Conservation (phyloP, 768 basidiomycete genomes). For the Porpolomopsis calyptriformis region DNA sequence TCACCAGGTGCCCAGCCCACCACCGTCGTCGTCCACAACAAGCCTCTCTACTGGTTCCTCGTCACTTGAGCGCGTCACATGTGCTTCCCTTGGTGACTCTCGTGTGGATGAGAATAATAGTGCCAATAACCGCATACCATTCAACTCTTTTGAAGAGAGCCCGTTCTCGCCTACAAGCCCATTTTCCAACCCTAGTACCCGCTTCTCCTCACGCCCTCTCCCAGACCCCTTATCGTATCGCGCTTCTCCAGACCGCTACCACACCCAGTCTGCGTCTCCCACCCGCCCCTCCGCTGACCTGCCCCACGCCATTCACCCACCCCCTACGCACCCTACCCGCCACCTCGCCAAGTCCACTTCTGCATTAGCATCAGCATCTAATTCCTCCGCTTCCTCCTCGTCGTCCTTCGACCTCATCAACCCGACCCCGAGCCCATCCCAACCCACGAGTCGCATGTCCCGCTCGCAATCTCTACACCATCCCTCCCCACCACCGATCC, state of each 20-base stretch:
- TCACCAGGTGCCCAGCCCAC: conserved; percentile 1
- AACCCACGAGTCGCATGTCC: conserved; percentile 30
- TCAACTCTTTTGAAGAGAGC: conserved; percentile 3
- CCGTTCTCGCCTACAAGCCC: conserved; percentile 1
- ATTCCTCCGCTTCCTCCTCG: not conserved
- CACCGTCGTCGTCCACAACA: conserved; percentile 10
- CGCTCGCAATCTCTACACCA: conserved; percentile 50
- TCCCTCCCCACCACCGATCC: conserved; percentile 20
- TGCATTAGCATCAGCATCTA: not conserved
- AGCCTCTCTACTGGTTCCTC: conserved; percentile 6
- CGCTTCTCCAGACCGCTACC: conserved; percentile 1
- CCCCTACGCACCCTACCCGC: not conserved
- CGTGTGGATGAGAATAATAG: not conserved
- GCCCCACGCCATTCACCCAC: not conserved
- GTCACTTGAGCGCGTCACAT: not conserved
- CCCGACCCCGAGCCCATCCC: not conserved
- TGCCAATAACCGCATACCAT: conserved; percentile 13
- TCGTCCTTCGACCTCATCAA: not conserved
- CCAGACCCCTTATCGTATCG: conserved; percentile 9
- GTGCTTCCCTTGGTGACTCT: not conserved
- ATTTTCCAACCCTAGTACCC: not conserved
- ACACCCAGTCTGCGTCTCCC: not conserved
- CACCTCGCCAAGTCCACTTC: not conserved
- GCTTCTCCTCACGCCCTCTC: conserved; percentile 10
- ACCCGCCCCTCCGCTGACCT: not conserved